Evolutionary conservation across 2,329 filamentous ascomycete species (phyloP), one percentile per base, ranked within the genome.

Genomic region (Graphiopsis chlorocephala): DNA sequence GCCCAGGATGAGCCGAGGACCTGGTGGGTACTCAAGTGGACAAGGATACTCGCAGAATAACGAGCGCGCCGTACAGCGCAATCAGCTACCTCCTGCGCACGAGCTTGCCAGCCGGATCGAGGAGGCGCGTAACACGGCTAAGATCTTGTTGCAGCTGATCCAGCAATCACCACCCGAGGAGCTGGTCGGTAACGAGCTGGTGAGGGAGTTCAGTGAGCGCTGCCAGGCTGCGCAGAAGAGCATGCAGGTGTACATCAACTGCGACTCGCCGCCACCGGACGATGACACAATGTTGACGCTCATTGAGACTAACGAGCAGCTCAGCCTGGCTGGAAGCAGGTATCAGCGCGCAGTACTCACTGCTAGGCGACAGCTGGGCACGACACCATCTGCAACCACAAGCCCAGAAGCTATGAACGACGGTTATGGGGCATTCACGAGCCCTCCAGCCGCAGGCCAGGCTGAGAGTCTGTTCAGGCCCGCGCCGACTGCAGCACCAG

Each of bases 261-360:
- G 88, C 55, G 88, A 90, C 64, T 86, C 92, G 74, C 93, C 94
- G 0, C 76, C 86, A 0, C 93, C 94, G 0, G 95, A 98, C 76
- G 94, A 97, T 72, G 90, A 97, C 70, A 98, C 94, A 1, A 92
- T 98, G 85, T 88, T 95, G 74, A 93, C 88, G 15, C 81, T 99
- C 67, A 97, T 99, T 73, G 93, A 97, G 77, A 95, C 92, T 15
- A 97, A 96, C 75, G 95, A 98, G 77, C 90, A 94, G 74, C 83
- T 99, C 31, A 91, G 92, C 66, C 86, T 91, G 52, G 89, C 93
- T 0, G 83, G 94, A 47, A 95, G 88, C 68, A 88, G 92, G 74
- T 92, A 97, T 76, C 92, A 96, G 77, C 88, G 93, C 63, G 90
- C 92, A 11, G 81, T 96, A 47, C 80, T 89, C 7, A 80, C 84